Evolutionary conservation across 1,284 basidiomycete species (phyloP), one percentile per base, ranked within the genome.

Genomic region (Ganoderma meredithae): DNA sequence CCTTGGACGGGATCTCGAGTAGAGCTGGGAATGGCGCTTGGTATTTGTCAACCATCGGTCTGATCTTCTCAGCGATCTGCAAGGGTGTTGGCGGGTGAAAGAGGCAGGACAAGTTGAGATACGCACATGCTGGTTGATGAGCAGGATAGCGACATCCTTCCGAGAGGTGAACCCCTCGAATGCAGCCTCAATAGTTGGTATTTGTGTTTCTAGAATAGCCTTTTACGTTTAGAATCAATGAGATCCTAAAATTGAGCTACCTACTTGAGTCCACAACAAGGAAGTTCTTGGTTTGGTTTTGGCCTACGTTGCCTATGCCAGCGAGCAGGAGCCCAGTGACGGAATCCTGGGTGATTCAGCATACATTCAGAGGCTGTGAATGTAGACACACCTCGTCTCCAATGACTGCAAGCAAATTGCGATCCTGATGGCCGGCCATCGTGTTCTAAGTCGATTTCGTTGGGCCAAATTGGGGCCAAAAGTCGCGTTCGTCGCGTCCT

Each of bases 1-100:
- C 96, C 80, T 97, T 97, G 64, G 94, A 95, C 22, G 98, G 98
- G 72, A 99, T 99, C 82, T 99, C 98, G 27, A 99, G 89, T 43
- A 99, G 81, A 0, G 98, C 96, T 27, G 98, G 98, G 84, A 99
- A 99, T 0, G 97, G 92, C 79, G 97, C 94, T 71, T 95, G 92
- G 79, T 99, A 99, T 74, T 92, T 91, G 82, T 99, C 98, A 19
- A 99, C 95, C 1, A 94, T 90, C 0, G 96, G 95, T 62, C 98
- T 86, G 75, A 99, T 99, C 85, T 95, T 95, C 83, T 99, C 98
- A 60, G 96, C 96, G 75, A 98, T 85, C 96, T 98, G 22, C 15
- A 27, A 62, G 60, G 27, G 13, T 60, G 65, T 55, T 17, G 15
- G 22, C 3, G 17, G 39, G 1, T 64, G 36, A 17, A 27, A 64